phyloP scores from a whole-genome alignment of 2,329 filamentous ascomycete species.

The Teratosphaeria pseudoeucalypti region DNA sequence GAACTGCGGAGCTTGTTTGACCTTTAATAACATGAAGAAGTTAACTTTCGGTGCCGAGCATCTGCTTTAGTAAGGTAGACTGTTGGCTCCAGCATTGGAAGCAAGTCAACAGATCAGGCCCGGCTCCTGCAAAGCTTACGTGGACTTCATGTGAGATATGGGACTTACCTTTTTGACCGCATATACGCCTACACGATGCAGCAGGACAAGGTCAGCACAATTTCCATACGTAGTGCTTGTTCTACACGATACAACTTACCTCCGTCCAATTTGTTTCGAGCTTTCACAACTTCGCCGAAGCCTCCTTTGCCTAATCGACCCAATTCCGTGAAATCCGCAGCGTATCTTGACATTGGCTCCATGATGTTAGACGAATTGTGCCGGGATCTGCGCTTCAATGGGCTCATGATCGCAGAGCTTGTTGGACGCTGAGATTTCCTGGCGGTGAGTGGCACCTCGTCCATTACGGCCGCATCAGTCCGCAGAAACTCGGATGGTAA shows the following conservation, averaged over 20 bases:
- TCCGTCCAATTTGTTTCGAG: conserved; percentile 84
- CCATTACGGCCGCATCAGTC: conserved; percentile 36
- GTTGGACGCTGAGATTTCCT: background rate
- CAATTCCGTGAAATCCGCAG: conserved; percentile 82
- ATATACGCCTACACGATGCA: conserved; percentile 48
- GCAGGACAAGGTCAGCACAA: background rate
- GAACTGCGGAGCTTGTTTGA: conserved; percentile 61
- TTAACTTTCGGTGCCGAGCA: background rate
- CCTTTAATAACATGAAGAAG: conserved; percentile 25
- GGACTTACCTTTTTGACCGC: conserved; percentile 68
- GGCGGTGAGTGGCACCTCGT: conserved; percentile 8
- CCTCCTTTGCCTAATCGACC: conserved; percentile 84
- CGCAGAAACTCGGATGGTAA: conserved; percentile 48
- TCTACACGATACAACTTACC: conserved; percentile 32
- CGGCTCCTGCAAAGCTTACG: background rate
- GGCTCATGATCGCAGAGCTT: conserved; percentile 12
- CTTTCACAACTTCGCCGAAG: conserved; percentile 93
- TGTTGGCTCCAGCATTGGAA: background rate
- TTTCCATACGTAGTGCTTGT: background rate
- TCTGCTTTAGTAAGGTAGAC: background rate
- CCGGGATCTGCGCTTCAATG: conserved; percentile 18
- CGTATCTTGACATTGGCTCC: conserved; percentile 57
- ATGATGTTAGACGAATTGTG: conserved; percentile 21
- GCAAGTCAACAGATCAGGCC: background rate
- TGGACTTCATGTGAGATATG: background rate